Conservation (phyloP, 495 filamentous ascomycete species). For the Hyaloscypha bicolor region DNA sequence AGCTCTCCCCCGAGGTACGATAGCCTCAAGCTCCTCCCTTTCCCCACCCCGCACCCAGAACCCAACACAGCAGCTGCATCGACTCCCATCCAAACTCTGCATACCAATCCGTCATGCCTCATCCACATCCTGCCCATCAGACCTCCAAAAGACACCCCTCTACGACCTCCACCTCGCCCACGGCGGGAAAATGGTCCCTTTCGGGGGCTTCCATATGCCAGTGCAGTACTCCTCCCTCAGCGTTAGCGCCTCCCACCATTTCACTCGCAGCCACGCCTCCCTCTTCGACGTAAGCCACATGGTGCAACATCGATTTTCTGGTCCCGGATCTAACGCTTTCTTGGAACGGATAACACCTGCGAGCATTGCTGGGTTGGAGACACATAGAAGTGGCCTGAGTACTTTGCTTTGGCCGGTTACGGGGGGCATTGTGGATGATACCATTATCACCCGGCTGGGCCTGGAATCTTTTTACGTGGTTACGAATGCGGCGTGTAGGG, state of each 20-base stretch:
- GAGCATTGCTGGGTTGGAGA: conserved; percentile 55
- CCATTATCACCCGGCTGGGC: conserved; percentile 76
- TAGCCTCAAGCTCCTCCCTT: background rate
- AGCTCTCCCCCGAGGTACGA: conserved; percentile 33
- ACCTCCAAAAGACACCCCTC: conserved; percentile 70
- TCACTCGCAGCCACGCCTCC: conserved; percentile 83
- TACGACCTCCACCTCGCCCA: conserved; percentile 78
- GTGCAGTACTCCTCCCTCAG: conserved; percentile 78
- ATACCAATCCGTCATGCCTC: conserved; percentile 22
- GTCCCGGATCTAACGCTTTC: conserved; percentile 75
- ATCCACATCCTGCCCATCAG: conserved; percentile 7
- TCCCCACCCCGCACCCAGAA: conserved; percentile 8
- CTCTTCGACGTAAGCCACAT: conserved; percentile 89
- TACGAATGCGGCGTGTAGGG: conserved; percentile 90
- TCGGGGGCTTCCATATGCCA: conserved; percentile 92
- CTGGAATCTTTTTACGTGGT: conserved; percentile 83
- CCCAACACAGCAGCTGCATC: conserved; percentile 8
- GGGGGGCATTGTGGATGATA: conserved; percentile 93
- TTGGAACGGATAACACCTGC: conserved; percentile 81
- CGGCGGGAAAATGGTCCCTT: conserved; percentile 95
- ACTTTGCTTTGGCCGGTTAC: conserved; percentile 75
- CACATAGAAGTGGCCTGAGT: conserved; percentile 73
- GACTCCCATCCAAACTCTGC: background rate
- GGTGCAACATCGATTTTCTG: conserved; percentile 69
- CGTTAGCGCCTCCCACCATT: conserved; percentile 79